Evolutionary conservation across 768 basidiomycete species (phyloP), one percentile per base, ranked within the genome.

Genomic region (Podaxis carcinomalis): DNA sequence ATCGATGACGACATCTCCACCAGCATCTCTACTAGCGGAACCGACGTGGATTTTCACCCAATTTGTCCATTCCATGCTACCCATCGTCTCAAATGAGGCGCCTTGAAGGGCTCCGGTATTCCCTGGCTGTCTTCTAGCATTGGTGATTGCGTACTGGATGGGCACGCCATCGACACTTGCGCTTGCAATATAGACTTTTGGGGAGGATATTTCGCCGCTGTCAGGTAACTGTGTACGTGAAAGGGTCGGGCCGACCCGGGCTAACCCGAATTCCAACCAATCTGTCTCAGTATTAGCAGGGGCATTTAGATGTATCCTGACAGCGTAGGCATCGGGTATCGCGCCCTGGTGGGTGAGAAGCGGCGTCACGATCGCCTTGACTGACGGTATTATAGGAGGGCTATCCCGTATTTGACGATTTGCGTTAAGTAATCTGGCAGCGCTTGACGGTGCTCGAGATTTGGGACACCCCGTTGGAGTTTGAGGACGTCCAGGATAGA

Each of bases 211-310:
- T 50, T 68, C 65, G 37, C 66, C 62, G 51, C 63, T 47, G 51
- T 54, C 56, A 11, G 63, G 56, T 25, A 70, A 62, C 53, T 68
- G 40, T 25, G 68, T 66, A 28, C 65, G 50, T 44, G 51, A 53
- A 35, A 35, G 19, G 11, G 35, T 47, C 59, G 53, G 53, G 46
- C 57, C 44, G 63, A 64, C n/a, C 72, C 72, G 56, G 81, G 84
- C 85, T 53, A 92, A 75, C 27, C 89, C 89, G 66, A 92, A 91
- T 69, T 91, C 89, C 19, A 92, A 75, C 85, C 84, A 89, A 54
- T 87, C 88, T n/a, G 83, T 81, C 58, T 83, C 83, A n/a, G 76
- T 68, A 36, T 85, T 79, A 13, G 77, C 72, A 19, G 87, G 88
- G 7, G 83, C 81, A 46, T 83, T 81, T 25, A 90, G 70, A 56